Evolutionary conservation across 2,329 filamentous ascomycete genomes (phyloP).

Genomic region (Alternaria metachromatica): DNA sequence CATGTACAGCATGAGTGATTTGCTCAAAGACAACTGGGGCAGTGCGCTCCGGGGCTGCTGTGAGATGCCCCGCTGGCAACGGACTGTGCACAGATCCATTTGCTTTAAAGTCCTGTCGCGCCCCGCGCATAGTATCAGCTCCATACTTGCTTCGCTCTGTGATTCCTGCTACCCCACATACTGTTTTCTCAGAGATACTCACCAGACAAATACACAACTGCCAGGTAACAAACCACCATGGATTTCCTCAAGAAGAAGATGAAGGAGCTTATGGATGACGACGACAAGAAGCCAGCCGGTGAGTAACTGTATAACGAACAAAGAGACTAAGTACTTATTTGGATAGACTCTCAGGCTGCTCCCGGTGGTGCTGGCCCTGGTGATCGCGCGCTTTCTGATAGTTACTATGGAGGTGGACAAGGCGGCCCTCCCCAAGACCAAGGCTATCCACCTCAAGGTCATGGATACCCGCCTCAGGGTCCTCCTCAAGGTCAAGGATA

Average conservation of each 20-base stretch:
- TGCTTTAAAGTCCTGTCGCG: slow-evolving; percentile 28
- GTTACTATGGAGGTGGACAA: slow-evolving; percentile 26
- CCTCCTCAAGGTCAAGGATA: slow-evolving; percentile 34
- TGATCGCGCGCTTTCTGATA: slow-evolving; percentile 28
- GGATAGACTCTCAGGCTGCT: slow-evolving; percentile 15
- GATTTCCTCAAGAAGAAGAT: slow-evolving; percentile 57
- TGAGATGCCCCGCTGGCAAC: slow-evolving; percentile 18
- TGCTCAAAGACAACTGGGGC: slow-evolving; percentile 14
- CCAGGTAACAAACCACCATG: slow-evolving; percentile 33
- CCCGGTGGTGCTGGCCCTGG: slow-evolving; percentile 25
- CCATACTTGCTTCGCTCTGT: slow-evolving; percentile 9
- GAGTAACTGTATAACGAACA: slow-evolving; percentile 5
- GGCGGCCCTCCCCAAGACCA: slow-evolving; percentile 9
- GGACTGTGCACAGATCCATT: slow-evolving; percentile 14
- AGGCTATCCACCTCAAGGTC: slow-evolving; percentile 24
- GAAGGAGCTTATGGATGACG: slow-evolving; percentile 53
- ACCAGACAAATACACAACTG: background rate
- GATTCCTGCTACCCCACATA: background rate
- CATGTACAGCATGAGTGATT: slow-evolving; percentile 20
- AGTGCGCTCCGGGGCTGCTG: slow-evolving; percentile 1
- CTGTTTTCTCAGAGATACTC: background rate
- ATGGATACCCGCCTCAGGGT: slow-evolving; percentile 20
- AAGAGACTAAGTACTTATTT: background rate
- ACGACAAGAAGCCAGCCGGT: slow-evolving; percentile 43
- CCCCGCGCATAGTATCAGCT: slow-evolving; percentile 11